Base-by-base conservation (phyloP, 192 early-diverging fungal genomes). In the Umbelopsis sp. region DNA sequence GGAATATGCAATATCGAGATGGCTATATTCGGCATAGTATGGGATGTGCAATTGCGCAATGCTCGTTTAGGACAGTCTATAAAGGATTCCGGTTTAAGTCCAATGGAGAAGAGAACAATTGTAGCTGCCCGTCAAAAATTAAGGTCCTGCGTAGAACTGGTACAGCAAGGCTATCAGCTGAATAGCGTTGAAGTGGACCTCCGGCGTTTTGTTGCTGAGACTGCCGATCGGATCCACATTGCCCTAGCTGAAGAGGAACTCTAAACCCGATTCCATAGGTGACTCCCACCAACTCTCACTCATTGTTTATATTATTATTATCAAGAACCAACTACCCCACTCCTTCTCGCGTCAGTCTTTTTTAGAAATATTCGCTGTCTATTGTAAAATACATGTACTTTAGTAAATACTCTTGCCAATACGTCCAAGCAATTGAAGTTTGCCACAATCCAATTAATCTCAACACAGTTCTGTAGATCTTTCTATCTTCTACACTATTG, bases 11-110 rank as follows among this genome's bases (percentile, higher is more conserved):
- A 58, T 44, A 48, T 74, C 22, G 45, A 52, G 6, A 64, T 64
- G 21, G 55, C 73, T 20, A 49, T 44, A 3, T 46, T 74, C 13
- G 0, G 64, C 13, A 27, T 45, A 33, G 68, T 68, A 44, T 74
- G 73, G 73, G 73, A 74, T 51, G 64, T 69, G 2, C 55, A 64
- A 1, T 41, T 74, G 35, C 33, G 68, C 27, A 74, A 74, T 35
- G 23, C 73, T 3, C 68, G 64, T 2, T 15, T 73, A 22, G 72
- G 72, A 21, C 25, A 61, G 13, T 18, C 55, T 27, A 35, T 61
- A 7, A 25, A 11, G 6, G 30, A 61, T 35, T 23, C 27, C 30
- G 9, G 12, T 0, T 15, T 35, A 5, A 15, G 16, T 15, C 12
- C 25, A 15, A 10, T 25, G 11, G 51, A 37, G 5, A 61, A 61